Evolutionary conservation across 2,329 filamentous ascomycete species (phyloP).

Genomic region (Triangularia verruculosa): DNA sequence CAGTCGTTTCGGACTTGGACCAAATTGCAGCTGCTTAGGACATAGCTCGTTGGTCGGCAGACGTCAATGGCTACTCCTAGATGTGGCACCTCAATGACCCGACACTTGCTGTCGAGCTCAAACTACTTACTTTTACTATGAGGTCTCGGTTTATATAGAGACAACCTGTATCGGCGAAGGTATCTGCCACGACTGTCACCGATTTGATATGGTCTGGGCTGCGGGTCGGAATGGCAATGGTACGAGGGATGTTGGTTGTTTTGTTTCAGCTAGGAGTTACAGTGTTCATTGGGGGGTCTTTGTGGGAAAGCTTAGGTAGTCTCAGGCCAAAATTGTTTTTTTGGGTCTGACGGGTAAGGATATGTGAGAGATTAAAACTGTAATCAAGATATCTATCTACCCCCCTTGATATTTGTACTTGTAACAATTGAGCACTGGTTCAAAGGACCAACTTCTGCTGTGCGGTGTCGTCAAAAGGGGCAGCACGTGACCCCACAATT

Average conservation of each 20-base stretch:
- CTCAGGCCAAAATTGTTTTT: too few species aligned
- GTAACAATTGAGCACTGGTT: too few species aligned
- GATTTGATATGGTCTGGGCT: too few species aligned
- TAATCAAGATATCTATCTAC: background rate
- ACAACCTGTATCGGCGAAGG: background rate
- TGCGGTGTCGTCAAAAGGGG: background rate
- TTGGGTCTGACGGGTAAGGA: too few species aligned
- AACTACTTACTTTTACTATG: background rate
- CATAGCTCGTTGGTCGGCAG: background rate
- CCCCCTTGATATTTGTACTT: too few species aligned
- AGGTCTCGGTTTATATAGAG: background rate
- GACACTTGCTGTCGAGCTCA: background rate
- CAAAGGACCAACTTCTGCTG: too few species aligned
- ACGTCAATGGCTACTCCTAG: background rate
- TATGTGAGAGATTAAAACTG: background rate
- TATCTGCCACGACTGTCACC: too few species aligned
- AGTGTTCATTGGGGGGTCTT: background rate
- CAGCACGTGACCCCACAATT: background rate
- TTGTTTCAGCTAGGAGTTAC: background rate
- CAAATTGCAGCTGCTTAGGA: constrained; percentile 2
- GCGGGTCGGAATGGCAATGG: background rate
- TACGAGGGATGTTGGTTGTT: background rate
- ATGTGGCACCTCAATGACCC: background rate
- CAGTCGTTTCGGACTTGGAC: background rate
- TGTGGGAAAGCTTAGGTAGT: background rate